Conservation (phyloP, 352 stramenopile genomes). For the Phytopythium litorale region DNA sequence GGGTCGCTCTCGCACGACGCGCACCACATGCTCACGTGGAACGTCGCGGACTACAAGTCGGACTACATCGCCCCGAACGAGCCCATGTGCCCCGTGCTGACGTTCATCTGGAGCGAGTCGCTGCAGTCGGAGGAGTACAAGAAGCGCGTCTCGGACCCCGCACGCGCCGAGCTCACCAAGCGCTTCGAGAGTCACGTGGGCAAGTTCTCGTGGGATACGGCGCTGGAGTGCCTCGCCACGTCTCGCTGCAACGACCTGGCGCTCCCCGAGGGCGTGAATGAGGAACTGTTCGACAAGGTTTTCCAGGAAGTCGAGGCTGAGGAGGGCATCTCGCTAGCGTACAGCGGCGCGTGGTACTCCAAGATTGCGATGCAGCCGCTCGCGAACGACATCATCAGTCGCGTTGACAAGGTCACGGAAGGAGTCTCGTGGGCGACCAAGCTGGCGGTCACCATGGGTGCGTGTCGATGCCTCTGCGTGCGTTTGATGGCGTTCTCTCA, state of each 20-base stretch:
- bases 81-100: conserved; percentile 74
- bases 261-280: conserved; percentile 55
- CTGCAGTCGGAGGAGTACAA: conserved; percentile 56
- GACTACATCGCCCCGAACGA: conserved; percentile 81
- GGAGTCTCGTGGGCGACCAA: conserved; percentile 35
- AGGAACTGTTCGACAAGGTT: conserved; percentile 70
- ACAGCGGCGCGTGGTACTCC: conserved; percentile 79
- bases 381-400: conserved; percentile 58
- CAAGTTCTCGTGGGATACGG: conserved; percentile 77
- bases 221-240: conserved; percentile 77
- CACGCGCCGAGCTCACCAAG: conserved; percentile 41
- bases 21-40: conserved; percentile 68
- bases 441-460: conserved; percentile 79
- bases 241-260: conserved; percentile 72
- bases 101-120: conserved; percentile 58
- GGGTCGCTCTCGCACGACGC: conserved; percentile 33
- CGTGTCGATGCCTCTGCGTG: conserved; percentile 5
- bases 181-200: conserved; percentile 64
- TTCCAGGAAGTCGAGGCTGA: conserved; percentile 73
- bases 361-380: conserved; percentile 86
- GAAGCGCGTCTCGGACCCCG: conserved; percentile 32
- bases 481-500: background rate
- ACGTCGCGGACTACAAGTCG: conserved; percentile 62
- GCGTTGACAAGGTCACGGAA: conserved; percentile 50
- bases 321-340: conserved; percentile 54